Conservation (phyloP, 345 rosid genomes). For the Murraya paniculata region DNA sequence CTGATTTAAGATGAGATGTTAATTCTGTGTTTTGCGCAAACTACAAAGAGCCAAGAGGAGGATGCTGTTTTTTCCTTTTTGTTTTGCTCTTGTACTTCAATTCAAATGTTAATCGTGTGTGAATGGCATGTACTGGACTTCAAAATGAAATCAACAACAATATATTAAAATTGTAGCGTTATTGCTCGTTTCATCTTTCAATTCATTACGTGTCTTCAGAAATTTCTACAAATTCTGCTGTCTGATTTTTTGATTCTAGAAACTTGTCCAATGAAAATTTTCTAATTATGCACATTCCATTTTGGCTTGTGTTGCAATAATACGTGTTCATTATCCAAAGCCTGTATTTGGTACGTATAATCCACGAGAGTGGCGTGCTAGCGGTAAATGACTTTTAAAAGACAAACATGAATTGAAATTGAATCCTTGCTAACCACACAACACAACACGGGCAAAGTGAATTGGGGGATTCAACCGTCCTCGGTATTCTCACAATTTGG, state of each 20-base stretch:
- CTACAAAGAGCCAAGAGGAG: not conserved
- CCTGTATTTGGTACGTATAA: too few relatives aligned
- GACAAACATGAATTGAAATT: not conserved
- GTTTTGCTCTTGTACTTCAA: not conserved
- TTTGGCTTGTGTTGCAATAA: too few relatives aligned
- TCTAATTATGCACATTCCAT: too few relatives aligned
- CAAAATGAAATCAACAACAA: not conserved
- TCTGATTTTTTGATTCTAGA: too few relatives aligned
- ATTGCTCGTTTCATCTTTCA: not conserved
- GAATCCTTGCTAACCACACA: too few relatives aligned
- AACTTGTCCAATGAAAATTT: too few relatives aligned
- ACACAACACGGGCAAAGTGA: not conserved
- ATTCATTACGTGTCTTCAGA: not conserved
- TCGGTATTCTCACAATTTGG: not conserved
- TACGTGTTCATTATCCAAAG: not conserved
- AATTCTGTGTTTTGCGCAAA: not conserved
- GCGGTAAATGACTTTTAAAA: not conserved
- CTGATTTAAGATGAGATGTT: not conserved
- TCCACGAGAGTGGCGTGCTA: not conserved
- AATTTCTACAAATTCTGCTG: too few relatives aligned
- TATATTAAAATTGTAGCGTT: not conserved
- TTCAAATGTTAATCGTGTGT: not conserved
- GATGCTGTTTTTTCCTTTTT: not conserved
- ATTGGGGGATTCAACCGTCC: too few relatives aligned
- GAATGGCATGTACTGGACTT: not conserved